Percentiles rank a stretch among this genome's conserved stretches.
phyloP scores from a whole-genome alignment of 768 basidiomycete genomes.

The Chalciporus pseudorubinellus region DNA sequence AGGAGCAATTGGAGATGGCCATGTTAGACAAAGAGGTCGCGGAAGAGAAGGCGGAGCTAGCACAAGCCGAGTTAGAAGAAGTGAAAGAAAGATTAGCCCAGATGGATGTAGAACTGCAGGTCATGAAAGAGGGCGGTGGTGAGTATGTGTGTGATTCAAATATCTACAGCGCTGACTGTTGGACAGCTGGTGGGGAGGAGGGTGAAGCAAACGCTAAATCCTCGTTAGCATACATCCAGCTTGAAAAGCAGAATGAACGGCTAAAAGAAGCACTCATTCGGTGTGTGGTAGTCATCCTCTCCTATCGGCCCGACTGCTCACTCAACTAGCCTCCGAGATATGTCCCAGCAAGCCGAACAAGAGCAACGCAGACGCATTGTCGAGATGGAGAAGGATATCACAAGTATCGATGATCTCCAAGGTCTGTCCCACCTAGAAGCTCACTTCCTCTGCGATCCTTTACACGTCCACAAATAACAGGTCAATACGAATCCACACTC shows the following conservation, averaged over 20 bases:
- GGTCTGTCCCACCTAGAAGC: slow-evolving; percentile 39
- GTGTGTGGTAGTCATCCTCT: slow-evolving; percentile 36
- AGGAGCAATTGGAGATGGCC: slow-evolving; percentile 92
- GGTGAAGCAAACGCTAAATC: slow-evolving; percentile 43
- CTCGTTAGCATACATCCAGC: slow-evolving; percentile 72
- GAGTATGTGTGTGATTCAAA: slow-evolving; percentile 1
- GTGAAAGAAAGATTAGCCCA: slow-evolving; percentile 75
- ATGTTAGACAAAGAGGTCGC: slow-evolving; percentile 97
- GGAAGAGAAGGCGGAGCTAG: slow-evolving; percentile 84
- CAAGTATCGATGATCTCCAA: slow-evolving; percentile 75
- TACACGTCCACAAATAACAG: slow-evolving; percentile 38
- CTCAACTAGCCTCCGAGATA: slow-evolving; percentile 69
- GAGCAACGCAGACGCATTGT: slow-evolving; percentile 77
- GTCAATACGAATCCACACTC: slow-evolving; percentile 74
- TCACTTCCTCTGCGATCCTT: not conserved
- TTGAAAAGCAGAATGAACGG: slow-evolving; percentile 95
- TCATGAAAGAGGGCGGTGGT: slow-evolving; percentile 61
- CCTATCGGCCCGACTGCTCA: not conserved
- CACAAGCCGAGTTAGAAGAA: slow-evolving; percentile 75
- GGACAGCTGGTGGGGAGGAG: slow-evolving; percentile 26
- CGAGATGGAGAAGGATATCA: slow-evolving; percentile 89
- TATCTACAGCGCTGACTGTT: slow-evolving; percentile 3
- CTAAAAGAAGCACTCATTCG: slow-evolving; percentile 91
- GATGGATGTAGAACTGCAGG: slow-evolving; percentile 79
- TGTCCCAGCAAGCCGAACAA: slow-evolving; percentile 82